Conservation (phyloP, 257 asterid genomes). For the Schizonepeta tenuifolia region DNA sequence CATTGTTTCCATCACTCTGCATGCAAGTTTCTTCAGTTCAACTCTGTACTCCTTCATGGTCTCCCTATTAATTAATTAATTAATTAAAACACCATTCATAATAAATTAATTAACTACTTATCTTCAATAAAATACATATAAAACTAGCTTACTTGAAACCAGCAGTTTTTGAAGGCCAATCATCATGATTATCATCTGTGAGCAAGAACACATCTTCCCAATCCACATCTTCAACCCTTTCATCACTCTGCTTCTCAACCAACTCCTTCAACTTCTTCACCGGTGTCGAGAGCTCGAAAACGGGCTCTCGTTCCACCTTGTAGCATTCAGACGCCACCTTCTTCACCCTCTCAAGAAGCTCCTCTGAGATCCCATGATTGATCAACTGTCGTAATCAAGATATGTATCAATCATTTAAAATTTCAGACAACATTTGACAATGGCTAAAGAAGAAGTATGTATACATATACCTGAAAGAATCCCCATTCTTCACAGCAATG, state of each 20-base stretch:
- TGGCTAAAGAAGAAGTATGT: not conserved
- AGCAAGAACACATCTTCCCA: constrained; percentile 87
- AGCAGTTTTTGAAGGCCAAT: constrained; percentile 63
- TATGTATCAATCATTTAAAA: not conserved
- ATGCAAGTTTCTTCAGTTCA: constrained; percentile 54
- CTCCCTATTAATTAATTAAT: constrained; percentile 41
- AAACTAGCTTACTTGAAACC: constrained; percentile 49
- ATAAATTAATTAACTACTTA: not conserved
- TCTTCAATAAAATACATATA: not conserved
- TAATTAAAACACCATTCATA: no score
- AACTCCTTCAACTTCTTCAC: constrained; percentile 51
- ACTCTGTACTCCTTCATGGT: constrained; percentile 63
- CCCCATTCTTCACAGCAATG: constrained; percentile 66
- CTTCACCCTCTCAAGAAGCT: constrained; percentile 65
- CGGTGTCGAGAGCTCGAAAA: constrained; percentile 50
- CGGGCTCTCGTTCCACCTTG: constrained; percentile 54
- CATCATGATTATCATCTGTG: constrained; percentile 51
- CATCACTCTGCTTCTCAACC: constrained; percentile 43
- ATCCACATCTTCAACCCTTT: constrained; percentile 47
- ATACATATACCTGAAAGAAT: constrained; percentile 60
- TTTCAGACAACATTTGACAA: not conserved
- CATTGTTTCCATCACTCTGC: constrained; percentile 56
- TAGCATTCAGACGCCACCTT: constrained; percentile 60
- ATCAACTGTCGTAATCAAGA: constrained; percentile 43
- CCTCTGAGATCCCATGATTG: constrained; percentile 66